A percentile compares a stretch with the other conserved stretches of the same genome.
phyloP scores from a whole-genome alignment of 2,329 filamentous ascomycete species.

The Knoxdaviesia proteae region DNA sequence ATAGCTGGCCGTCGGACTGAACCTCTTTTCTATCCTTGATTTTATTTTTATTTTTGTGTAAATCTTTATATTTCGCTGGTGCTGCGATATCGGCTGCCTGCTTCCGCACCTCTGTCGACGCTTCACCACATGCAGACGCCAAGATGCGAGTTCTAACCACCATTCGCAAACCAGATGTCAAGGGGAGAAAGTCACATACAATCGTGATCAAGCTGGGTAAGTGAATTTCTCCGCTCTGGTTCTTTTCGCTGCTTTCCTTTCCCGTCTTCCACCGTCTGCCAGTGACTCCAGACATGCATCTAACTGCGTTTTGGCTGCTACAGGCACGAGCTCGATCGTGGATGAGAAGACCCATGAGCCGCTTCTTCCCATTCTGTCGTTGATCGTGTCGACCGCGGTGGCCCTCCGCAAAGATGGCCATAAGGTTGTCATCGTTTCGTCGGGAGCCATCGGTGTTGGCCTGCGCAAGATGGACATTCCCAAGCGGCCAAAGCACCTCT shows the following conservation, averaged over 20 bases:
- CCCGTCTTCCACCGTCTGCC: neutral
- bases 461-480: conserved; percentile 76
- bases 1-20: too few species aligned
- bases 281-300: conserved; percentile 6
- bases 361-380: conserved; percentile 68
- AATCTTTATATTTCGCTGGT: too few species aligned
- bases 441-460: conserved; percentile 87
- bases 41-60: too few species aligned
- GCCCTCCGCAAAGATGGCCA: conserved; percentile 79
- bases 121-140: too few species aligned
- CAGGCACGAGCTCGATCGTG: conserved; percentile 97
- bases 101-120: too few species aligned
- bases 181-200: conserved; percentile 42
- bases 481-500: conserved; percentile 73
- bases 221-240: conserved; percentile 9
- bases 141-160: too few species aligned
- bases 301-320: conserved; percentile 2
- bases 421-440: conserved; percentile 87
- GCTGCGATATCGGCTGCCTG: too few species aligned
- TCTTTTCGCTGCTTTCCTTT: conserved; percentile 1
- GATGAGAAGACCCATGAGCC: conserved; percentile 91
- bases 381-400: conserved; percentile 87
- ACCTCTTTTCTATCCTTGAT: too few species aligned
- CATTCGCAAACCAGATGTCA: conserved; percentile 31
- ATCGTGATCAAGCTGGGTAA: conserved; percentile 78